A percentile compares a stretch with the other conserved stretches of the same genome.
These are phyloP conservation scores for Solanum tacnaense DNA, from an alignment of 257 asterid genomes.

Conservation along the genomic window DNA sequence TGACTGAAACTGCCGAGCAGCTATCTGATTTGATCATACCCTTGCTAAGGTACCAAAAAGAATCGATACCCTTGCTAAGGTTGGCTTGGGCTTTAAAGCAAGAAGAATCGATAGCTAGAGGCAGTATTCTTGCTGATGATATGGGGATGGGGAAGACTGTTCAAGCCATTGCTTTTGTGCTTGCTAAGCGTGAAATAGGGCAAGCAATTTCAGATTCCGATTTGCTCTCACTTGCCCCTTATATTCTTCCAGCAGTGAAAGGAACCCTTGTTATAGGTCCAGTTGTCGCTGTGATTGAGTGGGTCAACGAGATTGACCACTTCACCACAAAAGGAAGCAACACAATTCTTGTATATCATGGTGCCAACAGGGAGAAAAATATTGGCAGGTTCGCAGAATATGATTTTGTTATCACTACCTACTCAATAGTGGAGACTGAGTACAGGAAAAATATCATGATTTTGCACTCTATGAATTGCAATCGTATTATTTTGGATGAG, in stretches of 20 bases:
- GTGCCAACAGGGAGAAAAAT: no score
- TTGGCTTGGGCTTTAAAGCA: slow-evolving; percentile 82
- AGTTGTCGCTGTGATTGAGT: no score
- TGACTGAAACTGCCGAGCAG: no score
- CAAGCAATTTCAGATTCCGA: no score
- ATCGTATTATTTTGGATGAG: slow-evolving; percentile 6
- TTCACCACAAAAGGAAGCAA: no score
- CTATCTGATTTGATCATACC: slow-evolving; percentile 15
- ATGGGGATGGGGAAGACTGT: slow-evolving; percentile 95
- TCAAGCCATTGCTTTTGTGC: slow-evolving; percentile 47
- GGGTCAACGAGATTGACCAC: no score
- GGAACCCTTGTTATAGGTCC: no score
- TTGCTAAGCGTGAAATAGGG: no score
- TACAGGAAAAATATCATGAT: slow-evolving; percentile 61
- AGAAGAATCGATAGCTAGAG: slow-evolving; percentile 57
- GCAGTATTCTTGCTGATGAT: slow-evolving; percentile 94
- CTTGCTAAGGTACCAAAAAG: slow-evolving; percentile 69
- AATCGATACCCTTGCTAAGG: slow-evolving; percentile 73
- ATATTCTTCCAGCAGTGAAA: no score
- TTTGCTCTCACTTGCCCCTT: no score
- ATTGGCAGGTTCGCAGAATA: no score
- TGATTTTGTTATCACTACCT: slow-evolving; percentile 70
- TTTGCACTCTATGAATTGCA: slow-evolving; percentile 66
- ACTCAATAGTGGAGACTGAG: slow-evolving; percentile 73
- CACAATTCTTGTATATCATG: no score